Conservation (phyloP, 1,139 yeast species). For the Saccharomycopsis crataegensis region DNA sequence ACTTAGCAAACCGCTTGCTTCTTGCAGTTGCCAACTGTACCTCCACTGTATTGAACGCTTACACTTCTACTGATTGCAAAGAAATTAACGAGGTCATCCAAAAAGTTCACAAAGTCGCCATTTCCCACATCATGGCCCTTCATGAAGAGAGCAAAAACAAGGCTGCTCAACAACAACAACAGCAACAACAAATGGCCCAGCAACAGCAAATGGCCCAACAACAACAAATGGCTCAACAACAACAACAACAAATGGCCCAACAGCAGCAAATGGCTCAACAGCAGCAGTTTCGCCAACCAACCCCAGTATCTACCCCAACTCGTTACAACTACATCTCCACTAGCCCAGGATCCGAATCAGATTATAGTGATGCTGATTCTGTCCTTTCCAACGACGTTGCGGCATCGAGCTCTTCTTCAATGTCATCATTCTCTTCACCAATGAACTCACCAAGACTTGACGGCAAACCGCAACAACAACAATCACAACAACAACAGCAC, state of each 20-base stretch:
- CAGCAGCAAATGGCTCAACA: neutral
- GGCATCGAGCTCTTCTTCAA: conserved; percentile 1
- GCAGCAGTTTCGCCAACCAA: conserved; percentile 11
- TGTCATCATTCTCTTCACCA: conserved; percentile 14
- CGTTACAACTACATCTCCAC: conserved; percentile 2
- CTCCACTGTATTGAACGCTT: conserved; percentile 15
- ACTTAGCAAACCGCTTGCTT: conserved; percentile 15
- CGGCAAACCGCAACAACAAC: neutral
- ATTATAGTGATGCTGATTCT: conserved; percentile 16
- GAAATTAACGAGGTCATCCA: conserved; percentile 16
- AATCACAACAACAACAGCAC: neutral
- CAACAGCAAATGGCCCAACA: neutral
- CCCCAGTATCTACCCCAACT: conserved; percentile 16
- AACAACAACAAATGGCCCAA: neutral
- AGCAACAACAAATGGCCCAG: conserved; percentile 4
- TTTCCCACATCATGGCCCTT: conserved; percentile 20
- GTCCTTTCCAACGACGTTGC: conserved; percentile 10
- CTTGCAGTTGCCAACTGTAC: conserved; percentile 18
- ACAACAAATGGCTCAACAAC: neutral
- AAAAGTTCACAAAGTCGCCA: conserved; percentile 19
- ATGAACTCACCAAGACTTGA: conserved; percentile 13
- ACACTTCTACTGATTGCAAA: conserved; percentile 13
- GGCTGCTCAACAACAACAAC: conserved; percentile 3
- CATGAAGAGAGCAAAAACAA: conserved; percentile 17
- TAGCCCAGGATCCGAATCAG: conserved; percentile 13